phyloP scores from a whole-genome alignment of 2,329 filamentous ascomycete species.

The Juglanconis juglandina region DNA sequence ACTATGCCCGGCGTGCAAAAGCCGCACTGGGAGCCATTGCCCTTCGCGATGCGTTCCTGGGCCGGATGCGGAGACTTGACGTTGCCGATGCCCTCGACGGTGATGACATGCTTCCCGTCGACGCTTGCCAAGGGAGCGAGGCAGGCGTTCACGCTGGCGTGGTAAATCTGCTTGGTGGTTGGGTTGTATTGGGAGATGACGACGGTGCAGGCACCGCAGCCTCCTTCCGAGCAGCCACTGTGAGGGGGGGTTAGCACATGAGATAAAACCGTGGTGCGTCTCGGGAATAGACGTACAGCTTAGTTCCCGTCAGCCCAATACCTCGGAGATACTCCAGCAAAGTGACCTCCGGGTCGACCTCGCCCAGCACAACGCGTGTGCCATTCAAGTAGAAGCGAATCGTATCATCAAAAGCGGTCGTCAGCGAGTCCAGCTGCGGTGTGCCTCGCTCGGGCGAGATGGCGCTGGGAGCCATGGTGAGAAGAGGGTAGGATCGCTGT shows the following conservation, averaged over 20 bases:
- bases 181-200: slow-evolving; percentile 93
- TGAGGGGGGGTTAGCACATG: background rate
- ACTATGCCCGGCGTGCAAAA: slow-evolving; percentile 98
- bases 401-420: slow-evolving; percentile 78
- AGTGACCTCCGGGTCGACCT: slow-evolving; percentile 86
- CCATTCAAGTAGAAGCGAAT: slow-evolving; percentile 93
- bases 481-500: slow-evolving; percentile 2
- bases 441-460: slow-evolving; percentile 45
- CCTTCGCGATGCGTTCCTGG: slow-evolving; percentile 86
- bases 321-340: slow-evolving; percentile 89
- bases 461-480: slow-evolving; percentile 54
- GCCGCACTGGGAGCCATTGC: slow-evolving; percentile 87
- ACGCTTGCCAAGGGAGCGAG: slow-evolving; percentile 87
- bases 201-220: slow-evolving; percentile 93
- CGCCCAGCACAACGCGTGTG: slow-evolving; percentile 79
- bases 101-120: slow-evolving; percentile 97
- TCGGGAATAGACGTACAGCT: slow-evolving; percentile 53
- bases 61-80: slow-evolving; percentile 81
- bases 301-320: slow-evolving; percentile 91
- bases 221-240: slow-evolving; percentile 88
- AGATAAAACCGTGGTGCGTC: background rate
- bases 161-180: slow-evolving; percentile 87
- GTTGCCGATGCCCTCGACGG: slow-evolving; percentile 91
- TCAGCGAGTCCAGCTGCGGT: slow-evolving; percentile 51
- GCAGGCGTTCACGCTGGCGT: slow-evolving; percentile 95